Conservation (phyloP, 768 basidiomycete species). For the Macrolepiota albuminosa region DNA sequence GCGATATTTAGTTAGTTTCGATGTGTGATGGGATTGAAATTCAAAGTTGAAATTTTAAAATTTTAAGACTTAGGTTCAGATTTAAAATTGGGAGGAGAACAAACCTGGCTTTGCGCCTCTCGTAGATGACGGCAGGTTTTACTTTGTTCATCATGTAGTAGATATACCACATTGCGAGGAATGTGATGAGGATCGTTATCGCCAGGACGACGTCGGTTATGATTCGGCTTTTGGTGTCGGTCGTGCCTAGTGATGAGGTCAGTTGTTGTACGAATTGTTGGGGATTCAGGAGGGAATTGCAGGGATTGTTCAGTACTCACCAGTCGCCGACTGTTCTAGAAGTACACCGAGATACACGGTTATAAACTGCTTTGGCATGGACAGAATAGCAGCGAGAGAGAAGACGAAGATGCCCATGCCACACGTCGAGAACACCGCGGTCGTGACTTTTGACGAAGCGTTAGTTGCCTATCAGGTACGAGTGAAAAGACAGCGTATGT, state of each 20-base stretch:
- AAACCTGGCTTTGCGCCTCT: slow-evolving; percentile 66
- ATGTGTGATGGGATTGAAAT: neutral
- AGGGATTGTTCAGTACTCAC: too few species aligned
- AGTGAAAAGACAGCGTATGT: neutral
- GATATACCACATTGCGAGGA: slow-evolving; percentile 84
- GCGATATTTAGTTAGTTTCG: too few species aligned
- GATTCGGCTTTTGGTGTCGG: slow-evolving; percentile 48
- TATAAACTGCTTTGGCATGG: slow-evolving; percentile 87
- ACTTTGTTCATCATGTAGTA: slow-evolving; percentile 61
- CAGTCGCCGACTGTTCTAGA: slow-evolving; percentile 40
- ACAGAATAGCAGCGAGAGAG: slow-evolving; percentile 72
- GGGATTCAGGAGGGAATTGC: too few species aligned
- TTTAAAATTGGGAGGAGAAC: neutral
- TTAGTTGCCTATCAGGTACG: neutral
- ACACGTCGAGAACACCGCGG: slow-evolving; percentile 83
- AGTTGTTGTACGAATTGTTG: neutral
- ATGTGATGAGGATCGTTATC: slow-evolving; percentile 65
- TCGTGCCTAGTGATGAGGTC: slow-evolving; percentile 21
- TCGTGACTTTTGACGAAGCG: slow-evolving; percentile 56
- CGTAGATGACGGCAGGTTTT: slow-evolving; percentile 65
- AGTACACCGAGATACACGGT: slow-evolving; percentile 89
- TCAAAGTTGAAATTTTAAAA: neutral
- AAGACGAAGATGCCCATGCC: slow-evolving; percentile 83
- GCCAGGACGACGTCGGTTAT: slow-evolving; percentile 67
- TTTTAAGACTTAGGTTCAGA: too few species aligned